Evolutionary conservation across 768 basidiomycete species (phyloP), one percentile per base, ranked within the genome.

Genomic region (Boletus rubropictus): DNA sequence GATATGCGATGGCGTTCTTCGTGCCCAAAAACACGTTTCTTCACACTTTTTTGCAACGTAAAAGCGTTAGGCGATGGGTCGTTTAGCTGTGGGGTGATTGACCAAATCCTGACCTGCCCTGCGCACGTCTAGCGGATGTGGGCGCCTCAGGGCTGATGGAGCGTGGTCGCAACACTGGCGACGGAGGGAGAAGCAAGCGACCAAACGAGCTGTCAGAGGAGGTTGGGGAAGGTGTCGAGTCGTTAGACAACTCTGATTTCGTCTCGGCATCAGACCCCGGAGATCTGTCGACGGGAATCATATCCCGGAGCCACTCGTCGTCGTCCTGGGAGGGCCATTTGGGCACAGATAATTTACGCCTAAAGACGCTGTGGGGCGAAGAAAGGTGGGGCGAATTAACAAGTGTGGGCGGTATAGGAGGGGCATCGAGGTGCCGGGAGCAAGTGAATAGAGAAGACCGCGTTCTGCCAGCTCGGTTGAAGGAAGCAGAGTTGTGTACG

Each of bases 251-350:
- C 49, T 52, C 60, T 27, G 55, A 61, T 51, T n/a, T 47, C 0
- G 56, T 2, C 32, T 61, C 60, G 25, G n/a, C 42, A 9, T 57
- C 57, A 2, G 40, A 42, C 4, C 8, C 31, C 7, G 4, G 11
- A 17, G 50, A 32, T 58, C 42, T 21, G 51, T 57, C 37, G 36
- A 57, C 34, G 8, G 82, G 81, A 2, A 82, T 69, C 54, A 80
- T 82, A 68, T 84, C 82, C 62, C 77, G 72, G 44, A 84, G 67
- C 82, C 82, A 84, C 51, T 69, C 68, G 54, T 83, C 76, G 50
- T 81, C 77, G 55, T 70, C 72, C 39, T 74, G 69, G 40, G 70
- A 75, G 15, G 78, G 78, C 9, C 66, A 56, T 32, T 55, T 69
- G 14, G 68, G 65, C 9, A 66, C 24, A 3, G 60, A 44, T 2